Evolutionary conservation across 495 filamentous ascomycete genomes (phyloP).

Genomic region (Xanthoparmelia taractica): DNA sequence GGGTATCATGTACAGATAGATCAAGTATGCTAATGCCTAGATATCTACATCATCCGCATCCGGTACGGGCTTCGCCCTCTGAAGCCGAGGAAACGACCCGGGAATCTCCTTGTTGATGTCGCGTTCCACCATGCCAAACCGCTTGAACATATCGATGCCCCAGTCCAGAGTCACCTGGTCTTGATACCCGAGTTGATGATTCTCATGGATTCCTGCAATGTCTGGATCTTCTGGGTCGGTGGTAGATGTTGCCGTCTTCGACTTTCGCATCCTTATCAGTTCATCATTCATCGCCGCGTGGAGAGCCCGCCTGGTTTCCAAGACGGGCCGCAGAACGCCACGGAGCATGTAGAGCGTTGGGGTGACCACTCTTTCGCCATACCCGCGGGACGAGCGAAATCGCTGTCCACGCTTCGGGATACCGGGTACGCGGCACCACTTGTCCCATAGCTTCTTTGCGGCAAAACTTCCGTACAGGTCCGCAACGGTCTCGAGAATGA

Average conservation of each 20-base stretch:
- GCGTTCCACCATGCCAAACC: conserved; percentile 7
- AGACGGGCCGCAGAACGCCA: conserved; percentile 30
- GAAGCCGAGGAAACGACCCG: not conserved
- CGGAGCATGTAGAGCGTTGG: conserved; percentile 40
- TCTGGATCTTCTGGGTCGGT: not conserved
- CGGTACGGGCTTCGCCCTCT: not conserved
- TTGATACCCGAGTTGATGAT: not conserved
- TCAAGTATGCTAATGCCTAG: not conserved
- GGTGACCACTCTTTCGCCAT: conserved; percentile 15
- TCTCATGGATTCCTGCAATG: not conserved
- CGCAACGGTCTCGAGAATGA: conserved; percentile 41
- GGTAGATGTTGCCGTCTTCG: not conserved
- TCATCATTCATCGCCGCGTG: not conserved
- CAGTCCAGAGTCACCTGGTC: conserved; percentile 8
- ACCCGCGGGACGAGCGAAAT: not conserved
- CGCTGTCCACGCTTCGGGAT: not conserved
- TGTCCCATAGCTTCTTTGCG: conserved; percentile 37
- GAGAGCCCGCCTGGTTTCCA: conserved; percentile 5
- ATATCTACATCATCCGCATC: not conserved
- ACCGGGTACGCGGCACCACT: conserved; percentile 36
- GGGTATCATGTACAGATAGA: too few relatives aligned
- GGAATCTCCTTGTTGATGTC: conserved; percentile 12
- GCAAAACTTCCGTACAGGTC: conserved; percentile 37
- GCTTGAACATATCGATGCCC: conserved; percentile 14
- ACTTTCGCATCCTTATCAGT: not conserved